phyloP scores from a whole-genome alignment of 2,329 filamentous ascomycete genomes.

The Claviceps sp. region DNA sequence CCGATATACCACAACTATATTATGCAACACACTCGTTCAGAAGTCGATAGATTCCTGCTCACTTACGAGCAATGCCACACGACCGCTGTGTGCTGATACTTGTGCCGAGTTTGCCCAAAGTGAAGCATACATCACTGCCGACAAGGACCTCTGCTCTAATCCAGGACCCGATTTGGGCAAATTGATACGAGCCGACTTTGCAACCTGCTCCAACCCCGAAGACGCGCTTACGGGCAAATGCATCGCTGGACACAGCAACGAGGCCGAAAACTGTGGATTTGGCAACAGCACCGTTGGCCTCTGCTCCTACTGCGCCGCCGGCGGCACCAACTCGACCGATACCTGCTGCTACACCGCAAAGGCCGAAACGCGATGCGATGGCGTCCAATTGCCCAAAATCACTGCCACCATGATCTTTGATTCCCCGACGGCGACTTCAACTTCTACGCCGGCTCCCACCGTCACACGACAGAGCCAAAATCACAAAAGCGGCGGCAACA shows the following conservation, averaged over 20 bases:
- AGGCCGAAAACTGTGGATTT: conserved; percentile 79
- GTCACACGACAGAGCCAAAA: conserved; percentile 13
- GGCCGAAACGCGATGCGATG: conserved; percentile 57
- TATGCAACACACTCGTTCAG: conserved; percentile 91
- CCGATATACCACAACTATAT: conserved; percentile 78
- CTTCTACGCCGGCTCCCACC: conserved; percentile 15
- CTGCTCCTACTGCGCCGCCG: conserved; percentile 74
- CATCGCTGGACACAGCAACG: conserved; percentile 64
- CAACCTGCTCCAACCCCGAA: conserved; percentile 74
- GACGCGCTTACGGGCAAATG: conserved; percentile 64
- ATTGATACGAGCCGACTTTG: conserved; percentile 85
- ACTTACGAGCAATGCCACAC: conserved; percentile 48
- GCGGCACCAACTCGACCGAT: conserved; percentile 82
- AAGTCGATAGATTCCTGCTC: conserved; percentile 63
- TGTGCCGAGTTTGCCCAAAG: conserved; percentile 81
- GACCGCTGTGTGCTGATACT: conserved; percentile 76
- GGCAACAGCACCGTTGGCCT: conserved; percentile 57
- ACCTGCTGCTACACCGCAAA: conserved; percentile 83
- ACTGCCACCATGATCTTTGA: conserved; percentile 53
- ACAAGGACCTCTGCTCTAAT: conserved; percentile 57
- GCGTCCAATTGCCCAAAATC: conserved; percentile 66
- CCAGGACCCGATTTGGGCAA: conserved; percentile 51
- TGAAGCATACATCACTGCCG: conserved; percentile 71
- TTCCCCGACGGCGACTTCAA: conserved; percentile 30
- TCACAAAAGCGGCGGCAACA: conserved; percentile 17